Evolutionary conservation across 129 eudicot genomes (phyloP).

Genomic region (Flaveria ramosissima): DNA sequence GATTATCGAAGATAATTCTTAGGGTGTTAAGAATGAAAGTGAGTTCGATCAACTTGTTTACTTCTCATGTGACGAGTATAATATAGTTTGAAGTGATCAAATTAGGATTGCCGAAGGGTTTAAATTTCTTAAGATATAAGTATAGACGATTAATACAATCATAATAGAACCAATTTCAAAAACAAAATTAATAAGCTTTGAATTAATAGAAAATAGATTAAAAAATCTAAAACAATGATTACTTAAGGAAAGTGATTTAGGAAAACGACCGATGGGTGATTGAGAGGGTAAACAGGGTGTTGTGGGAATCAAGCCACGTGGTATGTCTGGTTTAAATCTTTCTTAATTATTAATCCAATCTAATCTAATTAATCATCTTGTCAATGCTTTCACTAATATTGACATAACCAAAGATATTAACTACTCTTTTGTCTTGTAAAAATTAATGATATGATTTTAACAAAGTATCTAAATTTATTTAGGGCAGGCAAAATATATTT

Average conservation of each 20-base stretch:
- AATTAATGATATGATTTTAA: neutral
- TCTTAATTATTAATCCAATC: slow-evolving; percentile 7
- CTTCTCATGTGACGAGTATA: neutral
- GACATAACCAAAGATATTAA: neutral
- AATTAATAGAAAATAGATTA: neutral
- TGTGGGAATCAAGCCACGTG: slow-evolving; percentile 45
- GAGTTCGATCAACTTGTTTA: neutral
- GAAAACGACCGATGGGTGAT: slow-evolving; percentile 26
- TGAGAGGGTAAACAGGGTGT: slow-evolving; percentile 25
- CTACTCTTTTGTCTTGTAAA: slow-evolving; percentile 5
- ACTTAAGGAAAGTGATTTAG: slow-evolving; percentile 14
- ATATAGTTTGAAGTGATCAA: neutral
- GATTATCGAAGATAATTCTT: neutral
- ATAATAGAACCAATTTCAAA: too few species aligned
- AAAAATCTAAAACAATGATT: neutral
- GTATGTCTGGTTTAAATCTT: slow-evolving; percentile 29
- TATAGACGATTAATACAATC: too few species aligned
- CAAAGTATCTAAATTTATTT: neutral
- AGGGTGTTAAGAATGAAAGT: neutral
- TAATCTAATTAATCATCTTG: neutral
- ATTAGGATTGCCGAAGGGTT: neutral
- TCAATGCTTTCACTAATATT: slow-evolving; percentile 8
- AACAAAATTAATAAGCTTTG: neutral
- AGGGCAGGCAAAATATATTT: neutral
- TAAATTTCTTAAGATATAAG: too few species aligned